Evolutionary conservation across 1,284 basidiomycete genomes (phyloP).

Genomic region (Pascua guehoae): DNA sequence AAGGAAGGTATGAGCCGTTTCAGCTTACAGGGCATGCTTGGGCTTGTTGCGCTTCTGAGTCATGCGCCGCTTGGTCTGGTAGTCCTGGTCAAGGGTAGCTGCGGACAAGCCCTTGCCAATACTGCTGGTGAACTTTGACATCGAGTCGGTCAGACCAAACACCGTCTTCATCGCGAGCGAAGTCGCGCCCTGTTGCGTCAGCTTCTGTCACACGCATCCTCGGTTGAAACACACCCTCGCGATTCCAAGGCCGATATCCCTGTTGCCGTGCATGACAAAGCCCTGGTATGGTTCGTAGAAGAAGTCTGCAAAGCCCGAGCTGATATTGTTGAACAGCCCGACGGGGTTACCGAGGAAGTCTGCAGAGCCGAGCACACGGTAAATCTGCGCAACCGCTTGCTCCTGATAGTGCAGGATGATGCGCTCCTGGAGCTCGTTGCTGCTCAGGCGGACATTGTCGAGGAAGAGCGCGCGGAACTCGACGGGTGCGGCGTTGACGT

Average conservation of each 20-base stretch:
- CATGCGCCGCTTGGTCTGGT: slow-evolving; percentile 83
- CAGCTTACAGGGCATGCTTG: slow-evolving; percentile 81
- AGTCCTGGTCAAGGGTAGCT: slow-evolving; percentile 93
- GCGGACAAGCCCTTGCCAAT: slow-evolving; percentile 96
- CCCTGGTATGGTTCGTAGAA: slow-evolving; percentile 99
- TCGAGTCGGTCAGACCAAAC: slow-evolving; percentile 90
- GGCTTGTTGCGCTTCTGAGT: slow-evolving; percentile 89
- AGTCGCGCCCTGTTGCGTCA: slow-evolving; percentile 70
- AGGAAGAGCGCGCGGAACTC: slow-evolving; percentile 92
- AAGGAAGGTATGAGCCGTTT: neutral
- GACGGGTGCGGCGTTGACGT: slow-evolving; percentile 94
- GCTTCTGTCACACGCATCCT: neutral
- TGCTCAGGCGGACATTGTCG: slow-evolving; percentile 86
- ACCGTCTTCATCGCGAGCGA: slow-evolving; percentile 99
- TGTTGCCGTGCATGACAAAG: slow-evolving; percentile 94
- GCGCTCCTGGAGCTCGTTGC: slow-evolving; percentile 77
- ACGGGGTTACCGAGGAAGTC: slow-evolving; percentile 83
- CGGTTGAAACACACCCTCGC: slow-evolving; percentile 64
- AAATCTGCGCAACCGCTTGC: slow-evolving; percentile 88
- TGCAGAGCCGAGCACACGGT: slow-evolving; percentile 92
- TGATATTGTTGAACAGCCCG: slow-evolving; percentile 96
- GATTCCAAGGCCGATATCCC: slow-evolving; percentile 93
- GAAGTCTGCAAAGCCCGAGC: slow-evolving; percentile 96
- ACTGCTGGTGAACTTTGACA: slow-evolving; percentile 96
- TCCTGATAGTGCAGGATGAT: slow-evolving; percentile 92